phyloP scores from a whole-genome alignment of 225 moss, liverwort and hornwort genomes.

The Polytrichum commune region DNA sequence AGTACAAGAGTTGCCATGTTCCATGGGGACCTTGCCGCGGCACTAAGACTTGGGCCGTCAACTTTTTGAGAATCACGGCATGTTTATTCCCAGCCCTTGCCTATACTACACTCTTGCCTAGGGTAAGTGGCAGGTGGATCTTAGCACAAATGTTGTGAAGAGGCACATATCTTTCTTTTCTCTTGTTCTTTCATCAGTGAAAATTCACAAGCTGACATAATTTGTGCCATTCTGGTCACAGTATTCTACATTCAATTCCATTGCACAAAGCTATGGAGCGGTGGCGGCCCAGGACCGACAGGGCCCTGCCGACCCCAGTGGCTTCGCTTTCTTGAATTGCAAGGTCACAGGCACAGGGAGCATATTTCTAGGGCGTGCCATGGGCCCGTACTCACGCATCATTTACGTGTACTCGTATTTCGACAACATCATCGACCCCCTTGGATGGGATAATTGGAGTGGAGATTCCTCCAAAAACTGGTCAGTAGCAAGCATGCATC shows the following conservation, averaged over 20 bases:
- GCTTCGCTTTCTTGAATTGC: constrained; percentile 41
- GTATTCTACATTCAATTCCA: constrained; percentile 16
- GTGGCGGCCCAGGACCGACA: constrained; percentile 39
- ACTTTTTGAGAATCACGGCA: too few species aligned
- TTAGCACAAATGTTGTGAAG: too few species aligned
- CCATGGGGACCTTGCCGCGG: too few species aligned
- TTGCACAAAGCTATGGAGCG: constrained; percentile 18
- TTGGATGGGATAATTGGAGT: constrained; percentile 35
- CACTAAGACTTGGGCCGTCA: too few species aligned
- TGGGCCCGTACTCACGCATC: constrained; percentile 41
- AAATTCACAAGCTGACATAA: too few species aligned
- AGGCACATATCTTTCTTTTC: too few species aligned
- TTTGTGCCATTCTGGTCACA: background rate
- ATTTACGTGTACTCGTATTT: constrained; percentile 30
- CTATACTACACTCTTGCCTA: too few species aligned
- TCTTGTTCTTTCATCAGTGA: too few species aligned
- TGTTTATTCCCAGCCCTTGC: too few species aligned
- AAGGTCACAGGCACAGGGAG: constrained; percentile 34
- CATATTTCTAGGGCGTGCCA: constrained; percentile 35
- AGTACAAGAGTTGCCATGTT: too few species aligned
- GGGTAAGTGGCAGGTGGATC: too few species aligned
- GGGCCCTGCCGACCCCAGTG: constrained; percentile 20
- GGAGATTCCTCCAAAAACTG: constrained; percentile 9
- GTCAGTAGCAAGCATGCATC: constrained; percentile 11
- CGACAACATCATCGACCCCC: constrained; percentile 28